Percentiles rank a stretch among this genome's conserved stretches.
Evolutionary conservation across 177 flowering plant genomes (phyloP).

Genomic region (Vitis hybrid): DNA sequence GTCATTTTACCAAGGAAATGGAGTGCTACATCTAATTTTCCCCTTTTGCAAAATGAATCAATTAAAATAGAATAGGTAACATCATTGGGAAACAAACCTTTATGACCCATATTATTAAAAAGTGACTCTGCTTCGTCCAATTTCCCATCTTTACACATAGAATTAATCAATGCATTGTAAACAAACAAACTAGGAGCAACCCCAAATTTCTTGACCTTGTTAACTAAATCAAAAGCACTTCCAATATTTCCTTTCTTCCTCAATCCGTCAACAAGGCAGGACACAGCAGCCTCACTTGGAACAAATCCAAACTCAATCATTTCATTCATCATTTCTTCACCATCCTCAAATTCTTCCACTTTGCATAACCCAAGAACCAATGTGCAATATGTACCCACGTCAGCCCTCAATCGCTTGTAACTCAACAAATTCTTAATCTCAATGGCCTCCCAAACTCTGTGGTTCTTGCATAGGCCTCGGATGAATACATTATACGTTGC

Average conservation of each 20-base stretch:
- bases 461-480: constrained; percentile 67
- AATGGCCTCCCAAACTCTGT: constrained; percentile 60
- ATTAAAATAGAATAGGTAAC: constrained; percentile 73
- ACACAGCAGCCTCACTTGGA: constrained; percentile 75
- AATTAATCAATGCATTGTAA: constrained; percentile 74
- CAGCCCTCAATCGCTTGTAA: constrained; percentile 55
- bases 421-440: constrained; percentile 53
- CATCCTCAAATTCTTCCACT: constrained; percentile 44
- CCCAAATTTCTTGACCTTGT: constrained; percentile 39
- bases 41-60: constrained; percentile 64
- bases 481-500: constrained; percentile 74
- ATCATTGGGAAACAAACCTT: constrained; percentile 67
- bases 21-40: constrained; percentile 51
- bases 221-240: constrained; percentile 62
- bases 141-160: constrained; percentile 66
- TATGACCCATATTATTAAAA: constrained; percentile 48
- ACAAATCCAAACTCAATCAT: constrained; percentile 65
- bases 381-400: constrained; percentile 72
- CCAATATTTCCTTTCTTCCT: constrained; percentile 53
- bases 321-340: constrained; percentile 50
- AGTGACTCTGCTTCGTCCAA: constrained; percentile 59
- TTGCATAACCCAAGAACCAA: constrained; percentile 69
- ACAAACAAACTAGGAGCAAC: constrained; percentile 63
- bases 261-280: constrained; percentile 67
- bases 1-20: constrained; percentile 49